A percentile compares a stretch with the other conserved stretches of the same genome.
Evolutionary conservation across 306 rosid genomes (phyloP).

Genomic region (Quercus berberidifolia): DNA sequence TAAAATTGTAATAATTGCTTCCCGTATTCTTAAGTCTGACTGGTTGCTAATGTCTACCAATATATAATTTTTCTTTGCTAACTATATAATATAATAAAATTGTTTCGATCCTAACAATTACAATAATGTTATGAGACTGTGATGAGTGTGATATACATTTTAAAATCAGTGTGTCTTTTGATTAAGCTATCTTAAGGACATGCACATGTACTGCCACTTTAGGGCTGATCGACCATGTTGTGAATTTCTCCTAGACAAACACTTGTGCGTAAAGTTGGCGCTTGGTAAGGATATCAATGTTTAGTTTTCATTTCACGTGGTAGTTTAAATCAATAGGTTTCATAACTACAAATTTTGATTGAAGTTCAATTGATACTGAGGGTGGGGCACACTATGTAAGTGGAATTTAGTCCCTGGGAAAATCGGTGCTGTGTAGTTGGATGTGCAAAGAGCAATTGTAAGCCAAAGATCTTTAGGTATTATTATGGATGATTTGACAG

Average conservation of each 20-base stretch:
- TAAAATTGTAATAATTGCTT: conserved; percentile 23
- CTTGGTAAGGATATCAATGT: background rate
- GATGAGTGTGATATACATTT: conserved; percentile 20
- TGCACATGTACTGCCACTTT: conserved; percentile 29
- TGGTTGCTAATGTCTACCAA: conserved; percentile 7
- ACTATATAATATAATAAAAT: conserved; percentile 29
- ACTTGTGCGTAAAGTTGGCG: background rate
- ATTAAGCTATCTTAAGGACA: conserved; percentile 18
- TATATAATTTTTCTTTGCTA: conserved; percentile 21
- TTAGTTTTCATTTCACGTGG: background rate
- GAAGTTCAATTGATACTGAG: background rate
- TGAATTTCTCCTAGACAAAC: conserved; percentile 25
- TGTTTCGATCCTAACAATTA: conserved; percentile 30
- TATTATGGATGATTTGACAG: too few species aligned
- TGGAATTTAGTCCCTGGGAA: background rate
- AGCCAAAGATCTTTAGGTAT: too few species aligned
- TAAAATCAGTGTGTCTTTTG: conserved; percentile 18
- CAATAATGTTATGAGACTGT: conserved; percentile 18
- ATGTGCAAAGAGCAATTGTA: too few species aligned
- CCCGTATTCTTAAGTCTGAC: conserved; percentile 16
- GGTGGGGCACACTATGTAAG: background rate
- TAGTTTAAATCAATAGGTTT: background rate
- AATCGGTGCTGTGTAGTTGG: too few species aligned
- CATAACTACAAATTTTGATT: background rate
- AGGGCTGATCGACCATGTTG: conserved; percentile 16